Base-by-base conservation (phyloP, 495 filamentous ascomycete genomes). In the Emericellopsis terricola region DNA sequence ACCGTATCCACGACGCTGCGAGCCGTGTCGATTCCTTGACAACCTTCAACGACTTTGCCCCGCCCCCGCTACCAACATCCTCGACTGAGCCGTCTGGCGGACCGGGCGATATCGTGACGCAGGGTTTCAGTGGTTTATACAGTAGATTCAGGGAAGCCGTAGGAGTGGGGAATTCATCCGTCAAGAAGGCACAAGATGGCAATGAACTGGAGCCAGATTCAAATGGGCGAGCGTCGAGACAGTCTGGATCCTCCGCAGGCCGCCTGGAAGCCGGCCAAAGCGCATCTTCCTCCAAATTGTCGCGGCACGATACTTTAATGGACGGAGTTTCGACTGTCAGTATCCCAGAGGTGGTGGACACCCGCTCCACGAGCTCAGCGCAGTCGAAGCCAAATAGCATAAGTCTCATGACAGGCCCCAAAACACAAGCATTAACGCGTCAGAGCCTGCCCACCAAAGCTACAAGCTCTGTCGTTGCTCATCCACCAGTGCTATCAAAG, bases 1-100 rank as follows among this genome's bases (percentile, higher is more conserved):
- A 89, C 51, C 72, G 80, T 34, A 92, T 93, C 21, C 85, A 94
- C 55, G 80, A 56, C 11, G 63, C 77, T 15, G 81, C 85, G 4
- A 86, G 77, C 42, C 79, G 81, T 40, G 78, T 80, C 9, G 77
- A 76, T 20, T 64, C 69, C 21, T 60, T 92, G 9, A 93, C 83
- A 8, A 83, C 80, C 14, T 94, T 94, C 56, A 85, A 86, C 53
- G 84, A 91, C 31, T 81, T 89, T 37, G 77, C 64, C 8, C 69
- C 61, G 31, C 76, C 57, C 39, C 79, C 57, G 34, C 68, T 51
- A 29, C 61, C 42, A 36, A 55, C 41, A 52, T 59, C 70, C 3
- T 53, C 57, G 13, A 52, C 54, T 16, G 82, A 91, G 41, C 70
- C 56, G 29, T 84, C 81, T 47, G 66, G 67, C 7, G 57, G 78